Evolutionary conservation across 176 grass and related monocot species (phyloP), one percentile per base, ranked within the genome.

Genomic region (Eleusine indica): DNA sequence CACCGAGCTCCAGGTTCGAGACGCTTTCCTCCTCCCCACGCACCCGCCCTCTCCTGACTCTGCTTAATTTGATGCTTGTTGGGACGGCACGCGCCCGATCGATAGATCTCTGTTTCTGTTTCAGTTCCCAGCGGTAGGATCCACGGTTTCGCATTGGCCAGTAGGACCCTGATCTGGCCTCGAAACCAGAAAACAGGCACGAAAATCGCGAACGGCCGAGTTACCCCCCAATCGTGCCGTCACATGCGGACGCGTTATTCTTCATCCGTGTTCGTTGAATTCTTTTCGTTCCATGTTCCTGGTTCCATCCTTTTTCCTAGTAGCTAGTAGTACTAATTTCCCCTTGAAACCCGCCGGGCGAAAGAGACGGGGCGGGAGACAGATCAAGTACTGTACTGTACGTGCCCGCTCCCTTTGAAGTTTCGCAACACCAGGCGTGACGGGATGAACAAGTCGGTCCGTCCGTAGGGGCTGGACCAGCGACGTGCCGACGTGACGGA

Each of bases 1-100:
- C 77, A 99, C 96, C 17, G 96, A 99, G 83, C 87, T 99, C 29
- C 96, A 99, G 96, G 96, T 92, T 15, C 44, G 11, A 10, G 9
- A 10, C 44, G 9, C 44, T 47, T 47, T 9, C 44, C 44, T 47
- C 4, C 41, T 43, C 6, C 44, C 8, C 44, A 25, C 25, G 25
- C 25, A 25, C 44, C 7, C 32, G 32, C 32, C 32, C 32, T 25
- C 32, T 35, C 32, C 9, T 47, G 7, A 6, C 0, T 8, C 44
- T 11, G 44, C 1, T 47, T 44, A 9, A 9, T 44, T 44, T 44
- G 42, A 35, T 35, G 44, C 44, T 10, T 10, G 43, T 8, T 44
- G 43, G 43, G 43, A 44, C 6, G 43, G 43, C 44, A 10, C 44
- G 44, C 44, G 44, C 44, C 11, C 44, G 6, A 7, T 43, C 7